Percentiles rank a stretch among this genome's conserved stretches.
phyloP scores from a whole-genome alignment of 2,329 filamentous ascomycete species.

The Aspergillus vadensis region DNA sequence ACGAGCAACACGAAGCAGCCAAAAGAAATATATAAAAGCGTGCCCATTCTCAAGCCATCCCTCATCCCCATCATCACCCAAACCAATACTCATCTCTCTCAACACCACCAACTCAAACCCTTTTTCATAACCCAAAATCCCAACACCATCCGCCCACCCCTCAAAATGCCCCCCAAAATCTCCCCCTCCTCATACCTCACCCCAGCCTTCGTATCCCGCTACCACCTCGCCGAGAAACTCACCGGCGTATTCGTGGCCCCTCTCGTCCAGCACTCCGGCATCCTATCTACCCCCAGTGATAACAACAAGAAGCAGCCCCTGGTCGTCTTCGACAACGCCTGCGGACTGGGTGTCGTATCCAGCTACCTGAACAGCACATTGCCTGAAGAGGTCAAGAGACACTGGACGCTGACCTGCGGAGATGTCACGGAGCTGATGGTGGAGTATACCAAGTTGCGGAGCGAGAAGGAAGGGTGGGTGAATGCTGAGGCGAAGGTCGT shows the following conservation, averaged over 20 bases:
- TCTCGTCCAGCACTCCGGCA: conserved; percentile 33
- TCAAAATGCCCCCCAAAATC: background rate
- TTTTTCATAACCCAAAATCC: background rate
- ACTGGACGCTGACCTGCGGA: conserved; percentile 53
- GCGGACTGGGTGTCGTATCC: conserved; percentile 55
- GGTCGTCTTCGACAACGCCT: conserved; percentile 56
- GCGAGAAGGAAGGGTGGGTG: conserved; percentile 49
- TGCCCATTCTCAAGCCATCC: background rate
- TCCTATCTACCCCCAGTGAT: conserved; percentile 22
- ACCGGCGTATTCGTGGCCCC: conserved; percentile 33
- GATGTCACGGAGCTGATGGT: conserved; percentile 52
- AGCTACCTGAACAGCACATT: conserved; percentile 48
- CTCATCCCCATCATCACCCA: background rate
- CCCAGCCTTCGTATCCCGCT: conserved; percentile 26
- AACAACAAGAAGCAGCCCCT: conserved; percentile 17
- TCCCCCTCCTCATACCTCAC: background rate
- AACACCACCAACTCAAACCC: no score
- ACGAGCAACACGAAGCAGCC: background rate
- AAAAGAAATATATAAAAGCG: background rate
- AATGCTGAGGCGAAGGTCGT: conserved; percentile 48
- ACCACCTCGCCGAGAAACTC: conserved; percentile 33
- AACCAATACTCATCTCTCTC: background rate
- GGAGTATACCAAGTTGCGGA: conserved; percentile 43
- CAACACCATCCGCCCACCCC: no score
- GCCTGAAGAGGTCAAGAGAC: conserved; percentile 39